Evolutionary conservation across 176 grass and related monocot genomes (phyloP).

Genomic region (Zizania latifolia): DNA sequence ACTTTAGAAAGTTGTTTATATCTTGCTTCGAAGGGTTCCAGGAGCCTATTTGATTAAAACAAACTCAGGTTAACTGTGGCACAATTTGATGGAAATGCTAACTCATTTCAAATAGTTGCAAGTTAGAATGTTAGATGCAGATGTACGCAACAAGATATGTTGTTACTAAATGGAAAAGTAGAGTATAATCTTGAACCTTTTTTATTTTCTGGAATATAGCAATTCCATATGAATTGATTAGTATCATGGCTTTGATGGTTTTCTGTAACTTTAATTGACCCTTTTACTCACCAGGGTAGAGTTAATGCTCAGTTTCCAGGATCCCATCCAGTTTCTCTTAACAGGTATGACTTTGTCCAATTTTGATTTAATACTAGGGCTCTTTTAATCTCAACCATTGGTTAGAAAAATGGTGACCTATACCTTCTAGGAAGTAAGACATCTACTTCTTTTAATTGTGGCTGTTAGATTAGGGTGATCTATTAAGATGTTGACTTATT

Average conservation of each 20-base stretch:
- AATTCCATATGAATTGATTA: not conserved
- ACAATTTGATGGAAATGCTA: not conserved
- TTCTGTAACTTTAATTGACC: not conserved
- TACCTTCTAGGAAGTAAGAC: too few relatives aligned
- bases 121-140: not conserved
- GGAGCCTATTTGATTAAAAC: not conserved
- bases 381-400: too few relatives aligned
- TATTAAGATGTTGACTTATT: too few relatives aligned
- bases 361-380: too few relatives aligned
- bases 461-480: too few relatives aligned
- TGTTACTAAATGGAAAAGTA: not conserved
- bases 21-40: not conserved
- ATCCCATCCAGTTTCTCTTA: slow-evolving; percentile 29
- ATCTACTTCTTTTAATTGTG: too few relatives aligned
- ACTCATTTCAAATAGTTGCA: not conserved
- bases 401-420: too few relatives aligned
- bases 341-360: slow-evolving; percentile 4
- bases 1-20: slow-evolving; percentile 9
- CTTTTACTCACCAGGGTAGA: slow-evolving; percentile 26
- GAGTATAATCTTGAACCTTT: not conserved
- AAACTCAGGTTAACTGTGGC: not conserved
- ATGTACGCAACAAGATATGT: not conserved
- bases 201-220: not conserved
- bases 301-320: slow-evolving; percentile 23
- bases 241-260: not conserved